These are phyloP conservation scores for Boletus subcaerulescens DNA, from an alignment of 768 basidiomycete species.

Conservation along the genomic window DNA sequence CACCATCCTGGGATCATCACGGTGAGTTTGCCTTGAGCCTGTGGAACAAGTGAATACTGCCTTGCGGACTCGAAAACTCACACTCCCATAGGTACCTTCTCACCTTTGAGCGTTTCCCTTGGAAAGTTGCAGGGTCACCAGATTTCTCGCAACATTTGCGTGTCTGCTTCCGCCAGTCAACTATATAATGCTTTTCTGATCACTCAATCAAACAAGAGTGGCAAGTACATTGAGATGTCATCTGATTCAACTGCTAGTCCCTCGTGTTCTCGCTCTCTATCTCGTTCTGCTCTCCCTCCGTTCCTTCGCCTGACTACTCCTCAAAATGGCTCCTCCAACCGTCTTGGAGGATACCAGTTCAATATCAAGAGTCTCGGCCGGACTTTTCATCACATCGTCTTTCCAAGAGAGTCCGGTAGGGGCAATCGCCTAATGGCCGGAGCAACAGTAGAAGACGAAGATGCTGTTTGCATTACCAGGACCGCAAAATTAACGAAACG, in stretches of 20 bases:
- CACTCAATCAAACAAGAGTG: not conserved
- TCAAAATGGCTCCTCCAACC: slow-evolving; percentile 20
- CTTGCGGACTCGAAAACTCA: no score
- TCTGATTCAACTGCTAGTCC: not conserved
- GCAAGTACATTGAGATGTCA: slow-evolving; percentile 7
- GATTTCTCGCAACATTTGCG: slow-evolving; percentile 1
- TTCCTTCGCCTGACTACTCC: slow-evolving; percentile 12
- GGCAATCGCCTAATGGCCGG: not conserved
- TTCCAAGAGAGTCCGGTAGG: not conserved
- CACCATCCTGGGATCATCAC: no score
- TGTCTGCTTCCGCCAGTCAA: not conserved
- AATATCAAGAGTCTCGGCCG: slow-evolving; percentile 40
- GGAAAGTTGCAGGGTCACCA: slow-evolving; percentile 8
- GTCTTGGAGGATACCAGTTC: slow-evolving; percentile 34
- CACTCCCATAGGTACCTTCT: slow-evolving; percentile 1
- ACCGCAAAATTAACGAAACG: not conserved
- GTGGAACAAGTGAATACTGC: no score
- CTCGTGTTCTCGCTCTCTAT: not conserved
- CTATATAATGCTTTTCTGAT: slow-evolving; percentile 1
- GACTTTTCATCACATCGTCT: slow-evolving; percentile 39
- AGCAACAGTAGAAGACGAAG: slow-evolving; percentile 1
- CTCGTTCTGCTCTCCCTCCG: slow-evolving; percentile 13
- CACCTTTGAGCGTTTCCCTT: slow-evolving; percentile 11
- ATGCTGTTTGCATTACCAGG: not conserved
- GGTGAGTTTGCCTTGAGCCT: no score